Evolutionary conservation across 306 rosid genomes (phyloP).

Genomic region (Glycyrrhiza uralensis): DNA sequence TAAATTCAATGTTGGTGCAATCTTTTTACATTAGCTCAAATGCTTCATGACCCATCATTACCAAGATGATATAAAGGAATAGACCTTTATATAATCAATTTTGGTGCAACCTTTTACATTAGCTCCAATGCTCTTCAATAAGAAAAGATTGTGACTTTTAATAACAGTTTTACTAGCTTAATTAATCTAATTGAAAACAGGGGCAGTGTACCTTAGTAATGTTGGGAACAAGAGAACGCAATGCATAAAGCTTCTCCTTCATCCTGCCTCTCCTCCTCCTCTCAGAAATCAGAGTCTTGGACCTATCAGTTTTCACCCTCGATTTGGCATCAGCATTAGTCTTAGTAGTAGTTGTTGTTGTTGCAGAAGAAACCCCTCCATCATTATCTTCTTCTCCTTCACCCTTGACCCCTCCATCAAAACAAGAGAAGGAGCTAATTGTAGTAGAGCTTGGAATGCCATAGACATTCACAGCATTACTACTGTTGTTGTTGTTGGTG

Average conservation of each 20-base stretch:
- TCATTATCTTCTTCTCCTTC: conserved; percentile 36
- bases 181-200: not conserved
- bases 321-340: conserved; percentile 4
- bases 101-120: no score
- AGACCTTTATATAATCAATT: no score
- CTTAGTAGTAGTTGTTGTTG: conserved; percentile 14
- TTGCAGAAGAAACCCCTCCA: conserved; percentile 43
- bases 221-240: conserved; percentile 85
- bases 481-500: not conserved
- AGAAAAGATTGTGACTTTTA: not conserved
- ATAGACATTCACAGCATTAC: conserved; percentile 24
- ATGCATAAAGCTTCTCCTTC: conserved; percentile 91
- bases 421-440: conserved; percentile 43
- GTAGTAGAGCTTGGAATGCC: conserved; percentile 45
- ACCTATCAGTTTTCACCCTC: conserved; percentile 55
- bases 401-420: conserved; percentile 34
- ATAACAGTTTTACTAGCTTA: not conserved
- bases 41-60: not conserved
- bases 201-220: conserved; percentile 68
- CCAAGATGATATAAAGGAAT: no score
- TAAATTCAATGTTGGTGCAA: no score
- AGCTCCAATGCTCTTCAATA: no score
- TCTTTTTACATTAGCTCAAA: not conserved
- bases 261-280: conserved; percentile 71
- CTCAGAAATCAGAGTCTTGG: conserved; percentile 78